A percentile compares a stretch with the other conserved stretches of the same genome.
phyloP scores from a whole-genome alignment of 257 asterid genomes.

The Misopates orontium region DNA sequence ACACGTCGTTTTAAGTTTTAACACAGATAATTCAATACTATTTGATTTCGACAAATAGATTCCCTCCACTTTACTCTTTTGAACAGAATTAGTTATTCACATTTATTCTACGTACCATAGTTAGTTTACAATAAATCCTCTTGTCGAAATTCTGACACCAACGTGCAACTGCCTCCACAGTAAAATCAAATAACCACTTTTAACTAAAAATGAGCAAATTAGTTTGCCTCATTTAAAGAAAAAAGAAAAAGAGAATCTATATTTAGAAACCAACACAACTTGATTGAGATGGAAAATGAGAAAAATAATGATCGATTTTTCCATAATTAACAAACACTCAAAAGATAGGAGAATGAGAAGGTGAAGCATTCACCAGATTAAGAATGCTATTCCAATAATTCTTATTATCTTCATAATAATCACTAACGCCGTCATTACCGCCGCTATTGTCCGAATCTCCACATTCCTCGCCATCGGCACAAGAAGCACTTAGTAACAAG shows the following conservation, averaged over 20 bases:
- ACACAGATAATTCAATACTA: no score
- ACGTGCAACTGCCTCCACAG: no score
- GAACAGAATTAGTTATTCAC: not conserved
- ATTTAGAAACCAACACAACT: constrained; percentile 13
- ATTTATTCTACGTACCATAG: no score
- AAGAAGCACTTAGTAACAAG: constrained; percentile 55
- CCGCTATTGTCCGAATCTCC: constrained; percentile 56
- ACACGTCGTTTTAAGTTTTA: no score
- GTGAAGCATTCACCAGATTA: constrained; percentile 51
- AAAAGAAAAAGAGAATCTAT: constrained; percentile 5
- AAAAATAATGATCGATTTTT: not conserved
- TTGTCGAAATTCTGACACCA: no score
- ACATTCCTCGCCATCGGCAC: constrained; percentile 50
- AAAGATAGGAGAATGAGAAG: constrained; percentile 43
- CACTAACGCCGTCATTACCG: constrained; percentile 28
- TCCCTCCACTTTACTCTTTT: no score
- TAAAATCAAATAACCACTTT: not conserved
- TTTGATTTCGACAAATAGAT: no score
- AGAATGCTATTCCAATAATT: constrained; percentile 59
- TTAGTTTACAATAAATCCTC: no score
- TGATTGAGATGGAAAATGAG: not conserved
- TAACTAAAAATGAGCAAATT: not conserved
- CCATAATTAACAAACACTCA: constrained; percentile 18
- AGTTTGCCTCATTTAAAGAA: not conserved
- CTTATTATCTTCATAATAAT: constrained; percentile 45